These are phyloP conservation scores for Tolypocladium album DNA, from an alignment of 2,329 filamentous ascomycete species.

Conservation along the genomic window DNA sequence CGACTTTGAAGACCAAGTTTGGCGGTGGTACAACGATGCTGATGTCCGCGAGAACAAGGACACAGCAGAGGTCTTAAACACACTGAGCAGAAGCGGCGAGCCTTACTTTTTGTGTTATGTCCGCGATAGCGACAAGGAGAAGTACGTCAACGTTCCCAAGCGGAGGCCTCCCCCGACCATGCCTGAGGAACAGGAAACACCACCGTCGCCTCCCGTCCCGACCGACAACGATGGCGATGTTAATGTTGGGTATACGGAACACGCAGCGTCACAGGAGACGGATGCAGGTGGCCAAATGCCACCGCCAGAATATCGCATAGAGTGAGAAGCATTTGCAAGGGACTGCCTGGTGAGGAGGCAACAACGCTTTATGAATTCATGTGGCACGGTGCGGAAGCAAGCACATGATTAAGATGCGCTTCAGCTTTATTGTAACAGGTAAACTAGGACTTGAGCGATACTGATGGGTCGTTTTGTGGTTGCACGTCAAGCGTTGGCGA, in stretches of 20 bases:
- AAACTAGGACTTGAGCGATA: neutral
- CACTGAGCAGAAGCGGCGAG: conserved; percentile 58
- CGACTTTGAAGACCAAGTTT: conserved; percentile 71
- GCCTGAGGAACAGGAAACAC: conserved; percentile 3
- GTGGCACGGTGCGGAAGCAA: neutral
- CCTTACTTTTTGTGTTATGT: conserved; percentile 81
- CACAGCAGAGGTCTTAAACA: conserved; percentile 56
- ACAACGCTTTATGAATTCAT: no score
- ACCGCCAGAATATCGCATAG: neutral
- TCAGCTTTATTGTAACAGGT: neutral
- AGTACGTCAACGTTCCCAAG: conserved; percentile 36
- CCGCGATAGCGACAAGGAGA: conserved; percentile 51
- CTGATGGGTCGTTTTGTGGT: neutral
- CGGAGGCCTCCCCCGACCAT: conserved; percentile 15
- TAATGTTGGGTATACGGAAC: conserved; percentile 4
- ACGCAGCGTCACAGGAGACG: neutral
- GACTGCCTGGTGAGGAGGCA: neutral
- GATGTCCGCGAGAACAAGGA: conserved; percentile 60
- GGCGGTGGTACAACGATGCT: conserved; percentile 92
- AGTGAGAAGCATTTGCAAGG: neutral
- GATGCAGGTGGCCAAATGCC: neutral
- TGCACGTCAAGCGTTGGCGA: neutral
- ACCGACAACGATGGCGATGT: conserved; percentile 15
- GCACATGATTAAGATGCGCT: neutral
- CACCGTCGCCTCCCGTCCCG: neutral